Conservation (phyloP, 1,139 yeast genomes). For the Eremothecium coryli region DNA sequence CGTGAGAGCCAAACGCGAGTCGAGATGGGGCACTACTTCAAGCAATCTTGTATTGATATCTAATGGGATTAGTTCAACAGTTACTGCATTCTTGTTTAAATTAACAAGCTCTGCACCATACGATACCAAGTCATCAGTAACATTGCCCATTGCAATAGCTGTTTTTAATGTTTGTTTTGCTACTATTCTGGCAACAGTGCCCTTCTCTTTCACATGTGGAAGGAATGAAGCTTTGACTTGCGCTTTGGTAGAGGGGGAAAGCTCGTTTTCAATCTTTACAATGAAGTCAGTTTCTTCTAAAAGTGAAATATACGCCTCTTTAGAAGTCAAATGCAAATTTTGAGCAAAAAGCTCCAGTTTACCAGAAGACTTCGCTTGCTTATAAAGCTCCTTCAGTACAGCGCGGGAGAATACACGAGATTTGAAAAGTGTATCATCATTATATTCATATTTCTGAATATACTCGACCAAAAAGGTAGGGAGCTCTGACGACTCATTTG, state of each 20-base stretch:
- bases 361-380: slow-evolving; percentile 15
- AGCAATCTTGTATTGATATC: slow-evolving; percentile 10
- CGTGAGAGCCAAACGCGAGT: slow-evolving; percentile 36
- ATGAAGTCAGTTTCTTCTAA: slow-evolving; percentile 21
- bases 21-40: slow-evolving; percentile 23
- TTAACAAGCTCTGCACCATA: slow-evolving; percentile 13
- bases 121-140: slow-evolving; percentile 8
- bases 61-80: slow-evolving; percentile 15
- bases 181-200: slow-evolving; percentile 15
- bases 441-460: slow-evolving; percentile 25
- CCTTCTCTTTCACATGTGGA: slow-evolving; percentile 12
- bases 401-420: slow-evolving; percentile 30
- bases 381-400: slow-evolving; percentile 29
- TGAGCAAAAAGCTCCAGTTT: slow-evolving; percentile 12
- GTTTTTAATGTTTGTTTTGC: slow-evolving; percentile 13
- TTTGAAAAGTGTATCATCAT: slow-evolving; percentile 23
- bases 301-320: slow-evolving; percentile 9
- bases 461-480: slow-evolving; percentile 26
- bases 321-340: slow-evolving; percentile 1
- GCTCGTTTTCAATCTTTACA: slow-evolving; percentile 5
- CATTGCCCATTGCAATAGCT: slow-evolving; percentile 10
- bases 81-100: slow-evolving; percentile 5
- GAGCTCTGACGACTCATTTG: slow-evolving; percentile 26
- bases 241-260: slow-evolving; percentile 9
- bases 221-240: slow-evolving; percentile 9